Conservation (phyloP, 2,329 filamentous ascomycete genomes). For the Arachnomyces sp. region DNA sequence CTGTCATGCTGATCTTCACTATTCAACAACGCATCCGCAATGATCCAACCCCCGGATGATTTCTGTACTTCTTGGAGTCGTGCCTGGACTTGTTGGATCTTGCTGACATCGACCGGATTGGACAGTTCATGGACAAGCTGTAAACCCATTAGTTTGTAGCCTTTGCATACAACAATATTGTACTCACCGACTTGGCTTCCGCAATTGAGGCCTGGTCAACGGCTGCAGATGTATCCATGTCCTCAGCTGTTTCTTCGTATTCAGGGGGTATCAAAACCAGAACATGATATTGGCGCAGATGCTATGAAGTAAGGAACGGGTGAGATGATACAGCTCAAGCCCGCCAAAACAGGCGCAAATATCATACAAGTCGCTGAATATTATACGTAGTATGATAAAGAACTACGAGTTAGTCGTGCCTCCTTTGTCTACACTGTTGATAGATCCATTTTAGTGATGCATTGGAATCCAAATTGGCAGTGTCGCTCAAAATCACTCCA, state of each 20-base stretch:
- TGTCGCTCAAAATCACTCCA: no score
- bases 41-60: constrained; percentile 72
- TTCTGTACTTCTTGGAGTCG: constrained; percentile 71
- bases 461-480: no score
- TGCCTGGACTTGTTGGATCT: constrained; percentile 54
- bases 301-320: neutral
- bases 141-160: constrained; percentile 7
- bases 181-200: constrained; percentile 1
- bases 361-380: neutral
- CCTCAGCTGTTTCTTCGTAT: neutral
- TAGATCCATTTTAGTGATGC: no score
- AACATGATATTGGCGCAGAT: no score
- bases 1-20: constrained; percentile 65
- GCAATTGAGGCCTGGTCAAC: constrained; percentile 3
- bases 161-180: neutral
- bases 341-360: no score
- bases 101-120: constrained; percentile 35
- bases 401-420: no score
- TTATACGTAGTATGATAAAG: no score
- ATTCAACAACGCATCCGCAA: constrained; percentile 67
- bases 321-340: no score
- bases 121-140: constrained; percentile 36
- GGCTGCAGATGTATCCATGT: constrained; percentile 1
- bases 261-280: no score
- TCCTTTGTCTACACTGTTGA: no score